Percentiles rank a stretch among this genome's conserved stretches.
Evolutionary conservation across 1,284 basidiomycete genomes (phyloP).

Genomic region (Leccinum griseonigrum): DNA sequence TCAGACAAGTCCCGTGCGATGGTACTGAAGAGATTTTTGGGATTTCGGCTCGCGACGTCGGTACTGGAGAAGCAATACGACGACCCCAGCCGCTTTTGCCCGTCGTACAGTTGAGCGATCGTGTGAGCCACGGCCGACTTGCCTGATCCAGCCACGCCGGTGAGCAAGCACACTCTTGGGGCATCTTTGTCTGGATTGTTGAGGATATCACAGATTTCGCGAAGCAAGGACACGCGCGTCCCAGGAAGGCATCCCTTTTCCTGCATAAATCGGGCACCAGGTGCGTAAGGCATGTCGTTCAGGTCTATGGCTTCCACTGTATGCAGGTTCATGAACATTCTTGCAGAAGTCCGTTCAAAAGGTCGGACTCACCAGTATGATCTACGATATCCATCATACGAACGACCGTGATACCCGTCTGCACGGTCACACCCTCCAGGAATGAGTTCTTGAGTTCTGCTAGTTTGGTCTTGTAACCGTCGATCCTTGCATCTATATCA

Average conservation of each 20-base stretch:
- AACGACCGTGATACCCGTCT: background rate
- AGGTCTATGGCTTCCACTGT: background rate
- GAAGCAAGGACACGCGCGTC: background rate
- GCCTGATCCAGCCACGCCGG: background rate
- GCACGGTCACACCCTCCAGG: background rate
- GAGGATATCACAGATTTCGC: background rate
- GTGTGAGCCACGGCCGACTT: background rate
- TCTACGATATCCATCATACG: background rate
- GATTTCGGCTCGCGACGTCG: background rate
- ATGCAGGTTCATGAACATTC: background rate
- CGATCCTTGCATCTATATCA: background rate
- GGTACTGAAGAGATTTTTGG: background rate
- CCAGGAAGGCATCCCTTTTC: background rate
- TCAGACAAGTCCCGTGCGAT: background rate
- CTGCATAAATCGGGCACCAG: background rate
- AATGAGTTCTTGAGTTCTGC: background rate
- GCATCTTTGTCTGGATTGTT: background rate
- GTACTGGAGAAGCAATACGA: background rate
- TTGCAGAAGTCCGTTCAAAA: rapidly evolving
- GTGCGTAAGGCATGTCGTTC: background rate
- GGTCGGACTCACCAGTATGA: background rate
- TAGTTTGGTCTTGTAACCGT: background rate
- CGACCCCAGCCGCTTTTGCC: background rate
- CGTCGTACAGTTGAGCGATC: background rate
- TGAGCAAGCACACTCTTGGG: background rate